Evolutionary conservation across 495 filamentous ascomycete species (phyloP).

Genomic region (Aspergillus affinis): DNA sequence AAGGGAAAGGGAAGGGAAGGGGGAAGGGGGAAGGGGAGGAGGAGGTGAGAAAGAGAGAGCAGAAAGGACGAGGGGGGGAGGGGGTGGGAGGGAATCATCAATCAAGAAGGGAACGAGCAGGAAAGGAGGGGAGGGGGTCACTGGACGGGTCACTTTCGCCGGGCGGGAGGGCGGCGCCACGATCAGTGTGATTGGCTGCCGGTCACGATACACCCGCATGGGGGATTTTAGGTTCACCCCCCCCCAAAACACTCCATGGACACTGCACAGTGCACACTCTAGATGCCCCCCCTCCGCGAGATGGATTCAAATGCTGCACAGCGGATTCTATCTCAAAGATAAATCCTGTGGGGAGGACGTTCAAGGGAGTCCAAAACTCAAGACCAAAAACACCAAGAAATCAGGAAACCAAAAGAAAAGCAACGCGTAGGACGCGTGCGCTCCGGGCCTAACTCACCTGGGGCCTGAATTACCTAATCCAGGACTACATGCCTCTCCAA

Average conservation of each 20-base stretch:
- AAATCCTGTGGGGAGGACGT: not conserved
- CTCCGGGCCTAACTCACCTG: not conserved
- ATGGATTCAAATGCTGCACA: too few species aligned
- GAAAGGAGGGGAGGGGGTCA: slow-evolving; percentile 16
- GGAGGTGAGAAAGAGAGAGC: slow-evolving; percentile 18
- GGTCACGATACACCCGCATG: slow-evolving; percentile 12
- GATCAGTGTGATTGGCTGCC: slow-evolving; percentile 15
- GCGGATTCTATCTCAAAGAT: not conserved
- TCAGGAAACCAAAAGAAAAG: not conserved
- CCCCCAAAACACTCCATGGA: too few species aligned
- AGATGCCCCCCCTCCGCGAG: too few species aligned
- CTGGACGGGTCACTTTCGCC: slow-evolving; percentile 12
- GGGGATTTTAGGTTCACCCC: not conserved
- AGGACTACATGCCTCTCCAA: not conserved
- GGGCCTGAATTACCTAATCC: not conserved
- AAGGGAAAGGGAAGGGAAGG: slow-evolving; percentile 6
- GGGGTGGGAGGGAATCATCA: slow-evolving; percentile 7
- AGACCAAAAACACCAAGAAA: slow-evolving; percentile 3
- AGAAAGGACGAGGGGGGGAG: not conserved
- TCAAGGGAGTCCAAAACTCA: not conserved
- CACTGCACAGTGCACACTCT: too few species aligned
- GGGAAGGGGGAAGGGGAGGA: slow-evolving; percentile 12
- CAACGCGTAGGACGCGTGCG: slow-evolving; percentile 3
- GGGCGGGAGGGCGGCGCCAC: slow-evolving; percentile 14
- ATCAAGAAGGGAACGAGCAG: slow-evolving; percentile 10